phyloP scores from a whole-genome alignment of 768 basidiomycete genomes.

The Kwoniella bestiolae region DNA sequence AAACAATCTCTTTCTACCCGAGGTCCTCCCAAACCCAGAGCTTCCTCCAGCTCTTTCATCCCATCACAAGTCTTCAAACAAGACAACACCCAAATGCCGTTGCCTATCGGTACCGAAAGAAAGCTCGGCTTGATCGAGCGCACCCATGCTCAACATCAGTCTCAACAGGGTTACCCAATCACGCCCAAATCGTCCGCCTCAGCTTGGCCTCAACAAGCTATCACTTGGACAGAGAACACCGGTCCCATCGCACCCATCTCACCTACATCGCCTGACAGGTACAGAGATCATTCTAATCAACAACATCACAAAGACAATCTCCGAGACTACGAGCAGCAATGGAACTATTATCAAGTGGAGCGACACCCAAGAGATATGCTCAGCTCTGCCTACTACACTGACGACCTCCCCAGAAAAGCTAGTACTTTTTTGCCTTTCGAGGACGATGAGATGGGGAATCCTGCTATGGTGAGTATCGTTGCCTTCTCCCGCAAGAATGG shows the following conservation, averaged over 20 bases:
- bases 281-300: neutral
- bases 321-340: neutral
- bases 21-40: neutral
- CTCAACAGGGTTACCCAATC: neutral
- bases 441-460: neutral
- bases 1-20: neutral
- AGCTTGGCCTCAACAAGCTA: neutral
- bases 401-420: neutral
- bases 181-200: neutral
- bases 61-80: neutral
- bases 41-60: neutral
- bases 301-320: neutral
- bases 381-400: neutral
- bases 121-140: conserved; percentile 12
- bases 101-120: conserved; percentile 21
- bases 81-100: neutral
- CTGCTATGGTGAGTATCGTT: neutral
- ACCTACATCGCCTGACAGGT: neutral
- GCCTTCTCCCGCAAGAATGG: neutral
- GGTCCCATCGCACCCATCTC: neutral
- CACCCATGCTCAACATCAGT: neutral
- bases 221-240: neutral
- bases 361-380: neutral
- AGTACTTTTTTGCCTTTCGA: neutral
- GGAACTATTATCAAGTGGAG: neutral